Percentiles rank a stretch among this genome's conserved stretches.
Evolutionary conservation across 2,329 filamentous ascomycete species (phyloP).

Genomic region (Trichoderma atroviride): DNA sequence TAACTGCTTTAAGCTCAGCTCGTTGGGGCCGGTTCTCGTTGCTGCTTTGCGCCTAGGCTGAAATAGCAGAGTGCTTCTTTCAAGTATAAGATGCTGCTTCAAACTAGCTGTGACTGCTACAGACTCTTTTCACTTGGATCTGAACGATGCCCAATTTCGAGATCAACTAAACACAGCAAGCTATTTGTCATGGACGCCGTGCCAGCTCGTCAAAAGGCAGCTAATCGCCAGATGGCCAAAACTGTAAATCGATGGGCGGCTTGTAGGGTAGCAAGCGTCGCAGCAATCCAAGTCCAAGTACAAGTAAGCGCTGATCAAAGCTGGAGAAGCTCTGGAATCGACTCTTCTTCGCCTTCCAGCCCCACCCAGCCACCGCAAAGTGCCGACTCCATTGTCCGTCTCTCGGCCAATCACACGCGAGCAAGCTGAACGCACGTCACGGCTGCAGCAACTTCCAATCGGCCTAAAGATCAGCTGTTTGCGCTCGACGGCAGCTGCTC

Average conservation of each 20-base stretch:
- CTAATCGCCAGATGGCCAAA: neutral
- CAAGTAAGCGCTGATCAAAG: neutral
- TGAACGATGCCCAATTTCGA: neutral
- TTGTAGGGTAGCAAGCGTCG: neutral
- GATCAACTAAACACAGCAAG: neutral
- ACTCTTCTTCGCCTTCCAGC: neutral
- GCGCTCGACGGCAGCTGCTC: slow-evolving; percentile 1
- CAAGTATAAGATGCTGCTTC: neutral
- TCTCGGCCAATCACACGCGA: slow-evolving; percentile 16
- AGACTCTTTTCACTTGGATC: neutral
- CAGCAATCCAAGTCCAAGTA: too few species aligned
- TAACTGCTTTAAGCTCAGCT: neutral
- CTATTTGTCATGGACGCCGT: neutral
- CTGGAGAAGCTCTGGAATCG: neutral
- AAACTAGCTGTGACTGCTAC: too few species aligned
- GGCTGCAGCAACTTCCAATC: slow-evolving; percentile 22
- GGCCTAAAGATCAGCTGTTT: slow-evolving; percentile 20
- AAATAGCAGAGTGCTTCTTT: neutral
- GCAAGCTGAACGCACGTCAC: slow-evolving; percentile 19
- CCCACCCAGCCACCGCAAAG: slow-evolving; percentile 21
- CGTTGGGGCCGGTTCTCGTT: neutral
- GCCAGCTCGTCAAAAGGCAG: neutral
- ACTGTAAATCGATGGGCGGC: neutral
- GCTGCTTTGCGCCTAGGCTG: too few species aligned
- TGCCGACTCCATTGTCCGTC: neutral